Percentiles rank a stretch among this genome's conserved stretches.
Evolutionary conservation across 371 early-diverging fungal species (phyloP).

Genomic region (Rhizopus delemar): DNA sequence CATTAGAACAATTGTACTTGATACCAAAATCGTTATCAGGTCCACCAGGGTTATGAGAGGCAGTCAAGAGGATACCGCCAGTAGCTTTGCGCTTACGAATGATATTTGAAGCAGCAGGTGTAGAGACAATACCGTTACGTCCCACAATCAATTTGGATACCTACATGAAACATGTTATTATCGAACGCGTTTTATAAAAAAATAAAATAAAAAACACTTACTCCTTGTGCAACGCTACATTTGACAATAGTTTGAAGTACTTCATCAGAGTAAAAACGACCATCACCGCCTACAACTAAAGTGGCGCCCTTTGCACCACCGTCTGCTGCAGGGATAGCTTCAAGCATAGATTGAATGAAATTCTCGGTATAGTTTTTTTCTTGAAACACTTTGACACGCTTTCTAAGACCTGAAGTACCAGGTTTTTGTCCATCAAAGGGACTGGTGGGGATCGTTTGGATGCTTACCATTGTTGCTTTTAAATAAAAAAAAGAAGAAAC

Average conservation of each 20-base stretch:
- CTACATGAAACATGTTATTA: conserved; percentile 32
- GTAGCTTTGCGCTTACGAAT: conserved; percentile 88
- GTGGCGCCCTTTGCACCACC: conserved; percentile 75
- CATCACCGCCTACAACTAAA: conserved; percentile 96
- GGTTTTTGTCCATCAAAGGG: conserved; percentile 95
- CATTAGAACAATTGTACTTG: conserved; percentile 95
- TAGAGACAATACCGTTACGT: conserved; percentile 91
- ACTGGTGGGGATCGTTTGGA: conserved; percentile 60
- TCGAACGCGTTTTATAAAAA: conserved; percentile 1
- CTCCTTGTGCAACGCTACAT: conserved; percentile 85
- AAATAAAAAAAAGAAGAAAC: conserved; percentile 6
- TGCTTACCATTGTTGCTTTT: conserved; percentile 27
- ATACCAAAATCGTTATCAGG: conserved; percentile 98
- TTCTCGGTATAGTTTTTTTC: conserved; percentile 94
- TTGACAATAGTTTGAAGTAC: conserved; percentile 88
- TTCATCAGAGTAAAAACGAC: conserved; percentile 86
- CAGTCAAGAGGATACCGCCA: conserved; percentile 93
- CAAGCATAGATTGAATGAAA: conserved; percentile 86
- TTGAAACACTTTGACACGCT: conserved; percentile 94
- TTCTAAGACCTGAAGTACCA: conserved; percentile 95
- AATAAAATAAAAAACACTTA: conserved; percentile 46
- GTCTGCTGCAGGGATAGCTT: conserved; percentile 71
- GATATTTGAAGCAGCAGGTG: conserved; percentile 95
- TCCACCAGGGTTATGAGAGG: conserved; percentile 98
- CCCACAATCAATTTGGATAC: conserved; percentile 89